Base-by-base conservation (phyloP, 2,329 filamentous ascomycete genomes). In the Paraconiothyrium brasiliense region DNA sequence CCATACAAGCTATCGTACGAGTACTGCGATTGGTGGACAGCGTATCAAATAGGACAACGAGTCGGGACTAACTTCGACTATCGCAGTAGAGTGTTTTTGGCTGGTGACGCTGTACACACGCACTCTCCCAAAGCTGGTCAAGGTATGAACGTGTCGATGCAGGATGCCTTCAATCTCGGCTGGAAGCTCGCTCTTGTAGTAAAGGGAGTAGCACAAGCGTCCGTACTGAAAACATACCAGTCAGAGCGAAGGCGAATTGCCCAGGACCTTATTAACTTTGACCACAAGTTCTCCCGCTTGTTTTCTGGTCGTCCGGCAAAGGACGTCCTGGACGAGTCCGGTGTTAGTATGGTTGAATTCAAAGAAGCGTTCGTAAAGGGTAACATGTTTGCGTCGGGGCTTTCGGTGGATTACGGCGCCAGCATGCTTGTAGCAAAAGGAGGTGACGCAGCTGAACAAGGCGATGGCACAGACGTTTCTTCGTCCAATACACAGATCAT, bases 21-120 rank as follows among this genome's bases (percentile, higher is more conserved):
- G 39, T 85, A 90, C 62, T 87, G 87, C 59, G 85, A 89, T 67
- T 91, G 88, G 87, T 90, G 87, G 86, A 88, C 85, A 0, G 87
- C 86, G 0, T 91, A 90, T 67, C 85, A 90, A 50, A 90, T 92
- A 49, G 89, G 89, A 0, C 89, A 91, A 70, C 82, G 90, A 6
- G 84, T 90, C 0, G 87, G 85, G 4, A 83, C 82, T 1, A 80
- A 83, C 46, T 90, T 90, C 74, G 84, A 83, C 44, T 81, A 81
- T 7, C 76, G 81, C 13, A 82, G 85, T 27, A 83, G 89, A 4
- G 82, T 93, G 10, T 93, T 93, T 72, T 81, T 92, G 4, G 88
- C 89, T 0, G 90, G 90, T 2, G 90, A 92, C 74, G 89, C 88
- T 1, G 85, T 86, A 24, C 83, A 85, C 61, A 85, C 83, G 2